These are phyloP conservation scores for Hyphodiscus hymeniophilus DNA, from an alignment of 495 filamentous ascomycete species.

Conservation along the genomic window DNA sequence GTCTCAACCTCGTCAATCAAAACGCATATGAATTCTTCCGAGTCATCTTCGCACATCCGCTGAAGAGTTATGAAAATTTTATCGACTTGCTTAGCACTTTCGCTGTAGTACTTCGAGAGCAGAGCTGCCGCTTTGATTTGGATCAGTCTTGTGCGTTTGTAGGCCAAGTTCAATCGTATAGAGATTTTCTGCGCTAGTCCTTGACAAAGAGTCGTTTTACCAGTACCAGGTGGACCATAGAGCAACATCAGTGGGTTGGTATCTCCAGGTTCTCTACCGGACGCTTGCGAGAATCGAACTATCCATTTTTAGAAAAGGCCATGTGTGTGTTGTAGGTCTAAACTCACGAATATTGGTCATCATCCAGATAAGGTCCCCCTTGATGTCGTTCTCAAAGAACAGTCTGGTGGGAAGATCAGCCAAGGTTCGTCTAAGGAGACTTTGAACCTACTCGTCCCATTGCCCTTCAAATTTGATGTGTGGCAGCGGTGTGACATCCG, in stretches of 20 bases:
- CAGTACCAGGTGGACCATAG: constrained; percentile 45
- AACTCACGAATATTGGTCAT: constrained; percentile 36
- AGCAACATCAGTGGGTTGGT: constrained; percentile 33
- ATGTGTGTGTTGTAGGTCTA: not conserved
- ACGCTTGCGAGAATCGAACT: constrained; percentile 19
- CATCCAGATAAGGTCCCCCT: constrained; percentile 31
- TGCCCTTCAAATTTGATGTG: constrained; percentile 29
- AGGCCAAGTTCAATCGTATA: constrained; percentile 39
- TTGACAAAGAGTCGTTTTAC: constrained; percentile 43
- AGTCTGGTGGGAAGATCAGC: constrained; percentile 24
- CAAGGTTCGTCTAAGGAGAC: not conserved
- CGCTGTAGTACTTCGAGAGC: constrained; percentile 43
- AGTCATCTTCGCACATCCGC: constrained; percentile 30
- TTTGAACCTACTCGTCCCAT: constrained; percentile 37
- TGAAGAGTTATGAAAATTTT: constrained; percentile 36
- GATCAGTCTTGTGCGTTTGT: constrained; percentile 33
- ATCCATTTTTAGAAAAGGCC: constrained; percentile 3
- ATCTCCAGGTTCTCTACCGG: not conserved
- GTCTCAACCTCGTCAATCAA: constrained; percentile 49
- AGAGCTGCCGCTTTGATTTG: constrained; percentile 41
- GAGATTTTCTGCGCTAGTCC: constrained; percentile 46
- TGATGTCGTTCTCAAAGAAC: constrained; percentile 39
- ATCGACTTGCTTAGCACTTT: constrained; percentile 42
- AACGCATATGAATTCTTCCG: constrained; percentile 34
- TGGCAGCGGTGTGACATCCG: constrained; percentile 32